Base-by-base conservation (phyloP, 768 basidiomycete genomes). In the Trametes cubensis region DNA sequence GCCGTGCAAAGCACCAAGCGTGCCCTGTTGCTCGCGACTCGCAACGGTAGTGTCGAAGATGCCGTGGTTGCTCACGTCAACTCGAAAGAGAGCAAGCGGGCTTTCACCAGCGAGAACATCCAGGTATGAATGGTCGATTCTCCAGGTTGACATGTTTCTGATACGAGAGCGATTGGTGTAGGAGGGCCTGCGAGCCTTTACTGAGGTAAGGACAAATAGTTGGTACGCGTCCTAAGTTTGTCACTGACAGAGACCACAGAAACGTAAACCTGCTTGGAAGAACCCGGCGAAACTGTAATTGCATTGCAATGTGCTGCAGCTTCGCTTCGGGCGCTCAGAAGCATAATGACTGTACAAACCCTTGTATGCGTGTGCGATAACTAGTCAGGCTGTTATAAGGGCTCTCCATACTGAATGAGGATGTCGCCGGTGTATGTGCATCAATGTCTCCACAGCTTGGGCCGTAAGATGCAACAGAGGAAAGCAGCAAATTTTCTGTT, bases 1-100 rank as follows among this genome's bases (percentile, higher is more conserved):
- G 80, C 92, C 0, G 86, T 94, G 1, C 88, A 89, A 66, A 80
- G 83, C 48, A 88, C 90, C 3, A 95, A 94, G 71, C 77, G 80
- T n/a, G 88, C 81, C 0, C 75, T 95, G 10, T 55, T 89, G 17
- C 72, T 88, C 3, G 76, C 73, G 8, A 70, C 82, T 1, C 81
- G 86, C 62, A 75, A 78, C 44, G 78, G 79, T n/a, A 79, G 80
- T 42, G 73, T 84, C 45, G 80, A 84, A 23, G 80, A 85, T 15
- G 78, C 83, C 0, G 78, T 86, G 4, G 48, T 74, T 8, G 75
- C 75, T 0, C 85, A 85, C 55, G 69, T 77, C 8, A 72, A 77
- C 67, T 80, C 82, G 20, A 68, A 72, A 26, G 79, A 81, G 63
- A 85, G 82, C 66, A 81, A 75, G 64, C 77, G 82, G 15, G 73